Evolutionary conservation across 805 yeast species (phyloP).

Genomic region (Suhomyces canberraensis): DNA sequence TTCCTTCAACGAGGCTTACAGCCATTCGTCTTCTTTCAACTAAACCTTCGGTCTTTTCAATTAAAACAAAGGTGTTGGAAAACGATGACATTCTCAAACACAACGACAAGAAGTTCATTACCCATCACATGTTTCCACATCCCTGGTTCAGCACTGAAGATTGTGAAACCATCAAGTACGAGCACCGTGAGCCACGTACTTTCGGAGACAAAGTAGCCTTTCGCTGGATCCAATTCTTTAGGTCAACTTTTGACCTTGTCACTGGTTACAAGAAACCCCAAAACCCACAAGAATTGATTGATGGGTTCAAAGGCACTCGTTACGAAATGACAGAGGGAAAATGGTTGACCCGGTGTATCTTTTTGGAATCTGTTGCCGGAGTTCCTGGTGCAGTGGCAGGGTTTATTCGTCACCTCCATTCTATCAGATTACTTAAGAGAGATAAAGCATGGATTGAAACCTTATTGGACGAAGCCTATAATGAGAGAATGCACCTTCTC

Average conservation of each 20-base stretch:
- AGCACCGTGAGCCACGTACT: constrained; percentile 50
- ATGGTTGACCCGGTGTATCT: constrained; percentile 62
- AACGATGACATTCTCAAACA: constrained; percentile 19
- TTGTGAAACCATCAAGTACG: constrained; percentile 38
- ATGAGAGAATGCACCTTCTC: constrained; percentile 72
- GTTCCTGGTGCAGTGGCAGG: constrained; percentile 82
- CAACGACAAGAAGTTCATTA: constrained; percentile 33
- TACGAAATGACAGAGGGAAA: constrained; percentile 57
- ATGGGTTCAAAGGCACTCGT: constrained; percentile 35
- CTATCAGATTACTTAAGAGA: constrained; percentile 56
- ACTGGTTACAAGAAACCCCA: constrained; percentile 65
- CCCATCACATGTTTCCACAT: constrained; percentile 40
- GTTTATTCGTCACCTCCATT: constrained; percentile 64
- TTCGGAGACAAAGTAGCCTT: constrained; percentile 53
- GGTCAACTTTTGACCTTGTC: constrained; percentile 54
- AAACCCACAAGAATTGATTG: constrained; percentile 22
- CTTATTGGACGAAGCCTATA: constrained; percentile 69
- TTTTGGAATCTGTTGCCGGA: constrained; percentile 71
- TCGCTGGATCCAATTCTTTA: constrained; percentile 40
- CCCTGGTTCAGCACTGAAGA: constrained; percentile 29
- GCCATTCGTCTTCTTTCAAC: not conserved
- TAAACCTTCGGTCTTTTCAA: constrained; percentile 18
- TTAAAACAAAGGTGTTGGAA: constrained; percentile 24
- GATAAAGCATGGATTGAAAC: constrained; percentile 78
- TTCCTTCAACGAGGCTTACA: too few species aligned